phyloP scores from a whole-genome alignment of 2,329 filamentous ascomycete species.

The Aspergillus fumigatus region DNA sequence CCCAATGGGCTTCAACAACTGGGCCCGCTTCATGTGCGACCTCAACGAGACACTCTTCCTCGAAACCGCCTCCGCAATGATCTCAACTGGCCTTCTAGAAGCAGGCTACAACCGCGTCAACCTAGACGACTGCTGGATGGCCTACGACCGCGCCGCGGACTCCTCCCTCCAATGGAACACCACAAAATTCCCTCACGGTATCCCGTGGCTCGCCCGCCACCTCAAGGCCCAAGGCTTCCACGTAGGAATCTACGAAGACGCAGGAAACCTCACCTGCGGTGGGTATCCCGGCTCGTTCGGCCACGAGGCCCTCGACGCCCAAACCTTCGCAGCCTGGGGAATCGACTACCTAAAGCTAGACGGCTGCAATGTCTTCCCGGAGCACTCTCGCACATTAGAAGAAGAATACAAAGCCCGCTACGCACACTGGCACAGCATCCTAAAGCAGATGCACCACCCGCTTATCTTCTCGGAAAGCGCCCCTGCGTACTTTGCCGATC shows the following conservation, averaged over 20 bases:
- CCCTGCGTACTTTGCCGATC: conserved; percentile 41
- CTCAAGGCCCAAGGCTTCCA: conserved; percentile 38
- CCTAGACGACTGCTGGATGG: conserved; percentile 46
- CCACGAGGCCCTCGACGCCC: conserved; percentile 41
- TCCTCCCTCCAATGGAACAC: conserved; percentile 41
- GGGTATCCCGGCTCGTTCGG: conserved; percentile 41
- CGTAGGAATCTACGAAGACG: conserved; percentile 46
- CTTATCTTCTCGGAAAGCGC: conserved; percentile 46
- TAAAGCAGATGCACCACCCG: conserved; percentile 31
- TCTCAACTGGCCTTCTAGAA: conserved; percentile 37
- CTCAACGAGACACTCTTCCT: conserved; percentile 48
- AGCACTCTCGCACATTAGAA: conserved; percentile 13
- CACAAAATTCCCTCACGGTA: conserved; percentile 40
- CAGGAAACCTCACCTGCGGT: conserved; percentile 43
- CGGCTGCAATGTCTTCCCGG: conserved; percentile 36
- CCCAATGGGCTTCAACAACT: conserved; percentile 53
- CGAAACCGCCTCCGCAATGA: conserved; percentile 45
- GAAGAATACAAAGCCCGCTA: conserved; percentile 32
- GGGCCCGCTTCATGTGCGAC: conserved; percentile 46
- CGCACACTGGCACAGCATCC: conserved; percentile 41
- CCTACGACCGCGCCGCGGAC: conserved; percentile 29
- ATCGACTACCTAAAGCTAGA: conserved; percentile 50
- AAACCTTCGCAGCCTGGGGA: conserved; percentile 35
- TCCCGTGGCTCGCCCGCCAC: conserved; percentile 40
- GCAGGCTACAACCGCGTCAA: conserved; percentile 40